Evolutionary conservation across 2,329 filamentous ascomycete genomes (phyloP).

Genomic region (Aureobasidium subglaciale): DNA sequence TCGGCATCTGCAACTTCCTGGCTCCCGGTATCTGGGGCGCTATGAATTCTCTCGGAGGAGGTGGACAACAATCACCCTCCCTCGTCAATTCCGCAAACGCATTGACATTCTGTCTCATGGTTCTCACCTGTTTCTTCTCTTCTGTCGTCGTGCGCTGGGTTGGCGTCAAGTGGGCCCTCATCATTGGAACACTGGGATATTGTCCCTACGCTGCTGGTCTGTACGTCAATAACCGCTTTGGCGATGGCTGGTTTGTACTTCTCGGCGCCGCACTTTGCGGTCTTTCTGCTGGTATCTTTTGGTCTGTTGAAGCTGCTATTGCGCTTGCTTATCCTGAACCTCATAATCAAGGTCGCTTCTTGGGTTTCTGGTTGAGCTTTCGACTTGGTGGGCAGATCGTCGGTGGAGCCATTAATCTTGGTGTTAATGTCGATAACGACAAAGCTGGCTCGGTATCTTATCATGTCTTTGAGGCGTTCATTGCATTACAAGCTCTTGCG

Average conservation of each 20-base stretch:
- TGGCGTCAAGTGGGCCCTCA: constrained; percentile 62
- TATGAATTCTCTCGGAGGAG: constrained; percentile 67
- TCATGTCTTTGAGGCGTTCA: constrained; percentile 62
- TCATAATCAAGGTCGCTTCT: constrained; percentile 55
- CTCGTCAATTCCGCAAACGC: constrained; percentile 66
- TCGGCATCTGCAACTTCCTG: constrained; percentile 63
- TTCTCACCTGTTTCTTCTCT: constrained; percentile 60
- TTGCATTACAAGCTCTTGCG: constrained; percentile 59
- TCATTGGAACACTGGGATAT: constrained; percentile 67
- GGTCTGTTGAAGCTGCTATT: constrained; percentile 68
- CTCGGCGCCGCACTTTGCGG: constrained; percentile 63
- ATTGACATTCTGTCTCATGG: constrained; percentile 66
- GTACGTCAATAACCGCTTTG: constrained; percentile 66
- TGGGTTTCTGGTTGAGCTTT: constrained; percentile 62
- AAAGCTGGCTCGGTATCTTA: constrained; percentile 61
- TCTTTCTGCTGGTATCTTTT: constrained; percentile 65
- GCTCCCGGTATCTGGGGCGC: constrained; percentile 63
- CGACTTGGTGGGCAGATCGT: constrained; percentile 60
- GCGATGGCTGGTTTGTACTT: constrained; percentile 61
- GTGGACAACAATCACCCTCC: constrained; percentile 57
- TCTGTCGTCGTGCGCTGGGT: constrained; percentile 58
- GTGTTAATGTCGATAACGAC: constrained; percentile 53
- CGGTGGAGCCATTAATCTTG: constrained; percentile 64
- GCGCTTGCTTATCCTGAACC: constrained; percentile 66
- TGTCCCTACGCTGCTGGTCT: constrained; percentile 64